phyloP scores from a whole-genome alignment of 2,329 filamentous ascomycete genomes.

The Mariannaea sp. region DNA sequence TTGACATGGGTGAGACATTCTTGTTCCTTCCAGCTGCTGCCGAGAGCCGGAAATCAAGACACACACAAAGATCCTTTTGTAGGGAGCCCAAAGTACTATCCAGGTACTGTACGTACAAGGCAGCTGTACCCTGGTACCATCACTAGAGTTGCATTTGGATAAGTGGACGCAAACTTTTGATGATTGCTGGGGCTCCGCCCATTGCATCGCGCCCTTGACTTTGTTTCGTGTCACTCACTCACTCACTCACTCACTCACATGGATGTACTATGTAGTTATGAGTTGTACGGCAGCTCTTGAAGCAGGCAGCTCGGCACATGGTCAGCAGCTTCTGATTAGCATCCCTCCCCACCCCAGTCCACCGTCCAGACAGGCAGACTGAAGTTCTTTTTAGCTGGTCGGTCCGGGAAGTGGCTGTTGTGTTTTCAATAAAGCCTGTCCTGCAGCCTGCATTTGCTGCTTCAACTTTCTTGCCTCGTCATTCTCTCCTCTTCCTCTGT shows the following conservation, averaged over 20 bases:
- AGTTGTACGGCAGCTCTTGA: no score
- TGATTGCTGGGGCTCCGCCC: no score
- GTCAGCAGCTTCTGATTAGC: no score
- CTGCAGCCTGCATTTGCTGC: neutral
- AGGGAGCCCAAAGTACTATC: no score
- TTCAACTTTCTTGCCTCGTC: no score
- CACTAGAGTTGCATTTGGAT: slow-evolving; percentile 12
- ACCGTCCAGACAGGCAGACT: slow-evolving; percentile 15
- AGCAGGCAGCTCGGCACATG: no score
- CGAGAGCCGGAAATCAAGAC: neutral
- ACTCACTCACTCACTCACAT: no score
- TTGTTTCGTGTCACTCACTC: slow-evolving; percentile 26
- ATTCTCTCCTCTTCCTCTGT: neutral
- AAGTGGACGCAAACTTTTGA: slow-evolving; percentile 24
- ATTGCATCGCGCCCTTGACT: slow-evolving; percentile 27
- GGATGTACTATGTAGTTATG: no score
- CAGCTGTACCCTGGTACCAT: neutral
- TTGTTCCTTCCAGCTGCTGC: no score
- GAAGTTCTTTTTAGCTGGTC: slow-evolving; percentile 14
- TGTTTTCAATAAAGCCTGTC: slow-evolving; percentile 9
- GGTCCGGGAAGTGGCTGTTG: slow-evolving; percentile 17
- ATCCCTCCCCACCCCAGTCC: no score
- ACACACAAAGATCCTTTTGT: neutral
- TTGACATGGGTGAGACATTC: slow-evolving; percentile 7
- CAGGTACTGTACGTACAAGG: no score